Conservation (phyloP, 1,284 basidiomycete species). For the Moniliella sp. region DNA sequence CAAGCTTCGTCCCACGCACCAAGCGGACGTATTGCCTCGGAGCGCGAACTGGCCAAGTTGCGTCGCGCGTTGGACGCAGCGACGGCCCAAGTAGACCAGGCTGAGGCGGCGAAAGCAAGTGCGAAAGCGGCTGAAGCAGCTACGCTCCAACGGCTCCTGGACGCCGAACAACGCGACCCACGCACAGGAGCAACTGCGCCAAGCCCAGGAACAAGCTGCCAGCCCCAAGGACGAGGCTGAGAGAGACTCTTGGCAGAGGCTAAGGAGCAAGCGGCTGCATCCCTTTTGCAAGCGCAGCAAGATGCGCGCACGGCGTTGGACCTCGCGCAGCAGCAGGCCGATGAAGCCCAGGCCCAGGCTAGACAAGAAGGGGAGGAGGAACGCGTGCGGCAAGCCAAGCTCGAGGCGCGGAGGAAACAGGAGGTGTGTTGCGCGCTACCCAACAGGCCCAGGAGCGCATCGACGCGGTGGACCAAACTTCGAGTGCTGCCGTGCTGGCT, state of each 20-base stretch:
- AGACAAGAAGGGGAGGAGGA: constrained; percentile 1
- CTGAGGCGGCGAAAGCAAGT: constrained; percentile 1
- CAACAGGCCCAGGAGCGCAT: background rate
- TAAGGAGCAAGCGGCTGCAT: background rate
- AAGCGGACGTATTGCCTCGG: too few species aligned
- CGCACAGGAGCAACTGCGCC: constrained; percentile 45
- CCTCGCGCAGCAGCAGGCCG: too few species aligned
- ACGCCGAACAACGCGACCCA: constrained; percentile 43
- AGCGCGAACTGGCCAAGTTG: too few species aligned
- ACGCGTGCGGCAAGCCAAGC: background rate
- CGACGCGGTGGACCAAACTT: background rate
- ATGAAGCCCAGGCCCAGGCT: constrained; percentile 1
- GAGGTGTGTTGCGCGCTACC: background rate
- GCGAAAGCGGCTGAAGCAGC: background rate
- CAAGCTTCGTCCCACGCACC: too few species aligned
- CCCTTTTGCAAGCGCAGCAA: constrained; percentile 1
- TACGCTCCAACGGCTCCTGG: constrained; percentile 48
- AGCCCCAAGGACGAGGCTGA: constrained; percentile 2
- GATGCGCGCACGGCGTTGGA: too few species aligned
- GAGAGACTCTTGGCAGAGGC: background rate
- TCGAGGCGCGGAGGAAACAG: background rate
- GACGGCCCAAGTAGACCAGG: background rate
- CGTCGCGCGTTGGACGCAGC: too few species aligned
- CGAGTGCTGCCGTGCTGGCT: constrained; percentile 1
- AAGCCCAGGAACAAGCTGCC: constrained; percentile 25